phyloP scores from a whole-genome alignment of 257 asterid species.

The Rhazya stricta region DNA sequence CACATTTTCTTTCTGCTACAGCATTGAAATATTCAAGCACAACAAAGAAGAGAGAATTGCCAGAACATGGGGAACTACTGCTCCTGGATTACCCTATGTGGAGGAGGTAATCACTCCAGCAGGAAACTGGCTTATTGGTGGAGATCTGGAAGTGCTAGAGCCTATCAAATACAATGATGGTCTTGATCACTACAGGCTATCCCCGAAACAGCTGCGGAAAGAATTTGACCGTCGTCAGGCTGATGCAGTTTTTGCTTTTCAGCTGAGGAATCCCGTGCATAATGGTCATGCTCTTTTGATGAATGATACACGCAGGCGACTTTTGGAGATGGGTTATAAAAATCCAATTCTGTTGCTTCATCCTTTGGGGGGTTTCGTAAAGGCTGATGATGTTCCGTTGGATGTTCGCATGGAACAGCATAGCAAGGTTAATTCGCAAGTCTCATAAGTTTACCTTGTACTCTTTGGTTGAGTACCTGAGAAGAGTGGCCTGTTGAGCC shows the following conservation, averaged over 20 bases:
- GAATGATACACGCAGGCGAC: constrained; percentile 76
- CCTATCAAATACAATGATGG: constrained; percentile 74
- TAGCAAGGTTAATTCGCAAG: constrained; percentile 51
- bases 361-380: constrained; percentile 79
- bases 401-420: constrained; percentile 90
- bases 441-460: constrained; percentile 3
- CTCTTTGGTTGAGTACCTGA: neutral
- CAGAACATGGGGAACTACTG: constrained; percentile 83
- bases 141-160: constrained; percentile 70
- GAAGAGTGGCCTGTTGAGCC: neutral
- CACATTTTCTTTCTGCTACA: constrained; percentile 20
- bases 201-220: constrained; percentile 60
- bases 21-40: constrained; percentile 75
- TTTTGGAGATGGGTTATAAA: constrained; percentile 68
- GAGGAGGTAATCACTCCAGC: constrained; percentile 66
- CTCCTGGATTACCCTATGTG: constrained; percentile 79
- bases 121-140: constrained; percentile 92
- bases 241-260: constrained; percentile 87
- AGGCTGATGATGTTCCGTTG: constrained; percentile 86
- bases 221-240: constrained; percentile 71
- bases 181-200: constrained; percentile 76
- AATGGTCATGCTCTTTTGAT: constrained; percentile 83
- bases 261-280: constrained; percentile 85
- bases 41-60: constrained; percentile 87
- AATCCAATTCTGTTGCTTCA: constrained; percentile 89